phyloP scores from a whole-genome alignment of 73 alveolate genomes.

The Symbiodinium natans region DNA sequence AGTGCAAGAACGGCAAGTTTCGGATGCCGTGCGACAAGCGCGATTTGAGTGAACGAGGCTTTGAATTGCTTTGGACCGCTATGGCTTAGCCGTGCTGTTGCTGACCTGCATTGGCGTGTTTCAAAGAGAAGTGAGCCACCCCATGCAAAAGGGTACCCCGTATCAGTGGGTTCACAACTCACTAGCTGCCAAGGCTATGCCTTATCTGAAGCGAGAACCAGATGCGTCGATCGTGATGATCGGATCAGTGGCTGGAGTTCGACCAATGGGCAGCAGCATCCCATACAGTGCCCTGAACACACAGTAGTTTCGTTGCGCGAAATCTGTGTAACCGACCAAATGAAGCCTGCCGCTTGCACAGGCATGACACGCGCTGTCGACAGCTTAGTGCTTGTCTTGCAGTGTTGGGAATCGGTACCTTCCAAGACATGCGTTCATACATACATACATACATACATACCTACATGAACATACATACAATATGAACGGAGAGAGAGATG shows the following conservation, averaged over 20 bases:
- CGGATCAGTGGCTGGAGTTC: slow-evolving; percentile 75
- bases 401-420: background rate
- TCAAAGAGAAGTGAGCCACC: no score
- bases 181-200: slow-evolving; percentile 39
- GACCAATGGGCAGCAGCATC: slow-evolving; percentile 90
- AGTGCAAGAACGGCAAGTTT: no score
- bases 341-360: background rate
- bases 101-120: background rate
- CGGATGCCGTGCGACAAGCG: background rate
- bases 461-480: no score
- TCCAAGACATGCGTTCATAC: no score
- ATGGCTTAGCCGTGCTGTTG: slow-evolving; percentile 78
- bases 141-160: background rate
- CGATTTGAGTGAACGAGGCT: background rate
- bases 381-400: background rate
- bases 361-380: background rate
- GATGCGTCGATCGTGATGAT: slow-evolving; percentile 60
- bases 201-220: background rate
- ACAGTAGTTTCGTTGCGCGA: no score
- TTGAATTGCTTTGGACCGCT: slow-evolving; percentile 89
- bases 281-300: slow-evolving; percentile 50
- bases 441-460: no score
- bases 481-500: no score
- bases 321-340: no score
- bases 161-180: background rate